Base-by-base conservation (phyloP, 768 basidiomycete genomes). In the Pholiota conissans region DNA sequence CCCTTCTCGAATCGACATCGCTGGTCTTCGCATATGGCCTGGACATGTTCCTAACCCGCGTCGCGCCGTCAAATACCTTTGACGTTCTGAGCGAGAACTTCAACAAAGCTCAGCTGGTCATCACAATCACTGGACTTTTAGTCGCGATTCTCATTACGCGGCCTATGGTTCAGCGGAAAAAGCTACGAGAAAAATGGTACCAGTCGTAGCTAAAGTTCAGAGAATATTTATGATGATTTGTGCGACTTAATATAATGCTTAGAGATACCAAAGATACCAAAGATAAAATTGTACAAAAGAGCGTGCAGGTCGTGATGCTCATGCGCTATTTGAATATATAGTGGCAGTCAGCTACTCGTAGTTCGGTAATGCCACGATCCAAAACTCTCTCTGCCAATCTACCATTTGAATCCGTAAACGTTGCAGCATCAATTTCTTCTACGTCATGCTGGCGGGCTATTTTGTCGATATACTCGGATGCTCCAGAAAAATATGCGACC, bases 71-170 rank as follows among this genome's bases (percentile, higher is more conserved):
- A 10, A 86, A 84, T 37, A 93, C 93, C 18, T 98, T 98, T 65
- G 96, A 98, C 67, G 86, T 97, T 24, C 82, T 98, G 7, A 92
- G 84, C 64, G 90, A 95, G 70, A 87, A 79, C 66, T 98, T 98
- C 73, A 98, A 98, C 77, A 97, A 98, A 76, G 79, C 76, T 1
- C 96, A 98, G 71, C 78, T 98, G 22, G 84, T 95, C 61, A 72
- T 94, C 27, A 98, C 94, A 1, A 84, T 96, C 30, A 71, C 75
- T 0, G 93, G 83, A 0, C 70, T 98, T 57, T 80, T 76, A 2
- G 65, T 83, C 5, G 95, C 88, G n/a, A 91, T 97, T 60, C 69
- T 85, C n/a, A 69, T 95, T 34, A 86, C 87, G 20, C 86, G 83
- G 69, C 94, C 94, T 29, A 91, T 95, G 76, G 93, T 95, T 22